Base-by-base conservation (phyloP, 495 filamentous ascomycete species). In the Xylaria nigripes region DNA sequence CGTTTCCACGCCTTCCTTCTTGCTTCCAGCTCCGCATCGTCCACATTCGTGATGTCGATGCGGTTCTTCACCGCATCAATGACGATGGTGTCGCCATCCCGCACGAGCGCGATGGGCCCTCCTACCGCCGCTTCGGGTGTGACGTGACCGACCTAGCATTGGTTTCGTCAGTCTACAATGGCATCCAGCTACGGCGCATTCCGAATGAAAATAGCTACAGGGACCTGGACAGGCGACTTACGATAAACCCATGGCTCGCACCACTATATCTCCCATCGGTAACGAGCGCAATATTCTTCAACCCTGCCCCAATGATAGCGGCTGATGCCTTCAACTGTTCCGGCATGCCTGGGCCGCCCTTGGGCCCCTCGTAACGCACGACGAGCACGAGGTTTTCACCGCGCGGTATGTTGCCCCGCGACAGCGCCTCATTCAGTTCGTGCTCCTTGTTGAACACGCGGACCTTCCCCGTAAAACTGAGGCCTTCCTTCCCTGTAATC, bases 261-360 rank as follows among this genome's bases (percentile, higher is more conserved):
- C 93, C 93, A 21, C 81, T 86, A 63, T 96, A 98, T 40, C 93
- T 75, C 0, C 93, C 93, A 68, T 98, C 93, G 0, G 93, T 98
- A 23, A 97, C 89, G 9, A 98, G 74, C 1, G 93, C 93, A 18
- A 96, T 82, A 59, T 96, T 96, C 55, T 71, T 86, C 44, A 98
- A 72, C 21, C 85, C 86, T 8, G 93, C 93, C 22, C 93, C 93
- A 88, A 95, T 95, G 27, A 98, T 83, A 6, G 89, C 87, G 1
- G 90, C 92, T 57, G 81, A 86, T 8, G 93, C 86, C 64, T 86
- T 90, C 29, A 96, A 78, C 72, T 96, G 90, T 70, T 98, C 93
- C n/a, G 93, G 93, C 93, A 98, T 98, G 15, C 93, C 93, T 6
- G 93, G 93, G 0, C 92, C 93, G 62, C 93, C 93, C 66, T 89